Percentiles rank a stretch among this genome's conserved stretches.
Evolutionary conservation across 257 asterid genomes (phyloP).

Genomic region (Coffea eugenioides): DNA sequence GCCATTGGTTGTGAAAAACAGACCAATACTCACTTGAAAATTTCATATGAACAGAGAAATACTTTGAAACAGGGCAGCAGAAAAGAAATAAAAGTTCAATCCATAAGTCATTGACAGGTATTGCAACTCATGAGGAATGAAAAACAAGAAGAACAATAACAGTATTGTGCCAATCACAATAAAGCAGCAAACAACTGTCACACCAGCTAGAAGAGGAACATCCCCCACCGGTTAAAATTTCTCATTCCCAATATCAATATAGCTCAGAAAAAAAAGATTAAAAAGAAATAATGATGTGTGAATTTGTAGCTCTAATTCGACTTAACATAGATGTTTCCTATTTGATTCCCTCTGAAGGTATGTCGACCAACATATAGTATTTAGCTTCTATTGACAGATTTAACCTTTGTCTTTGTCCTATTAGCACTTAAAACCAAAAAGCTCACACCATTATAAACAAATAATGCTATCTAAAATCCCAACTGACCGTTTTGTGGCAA

Average conservation of each 20-base stretch:
- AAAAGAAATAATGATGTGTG: neutral
- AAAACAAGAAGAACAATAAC: neutral
- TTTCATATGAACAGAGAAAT: neutral
- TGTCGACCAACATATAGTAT: neutral
- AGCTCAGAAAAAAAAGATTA: neutral
- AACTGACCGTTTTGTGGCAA: constrained; percentile 92
- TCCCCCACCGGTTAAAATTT: neutral
- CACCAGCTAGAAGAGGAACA: neutral
- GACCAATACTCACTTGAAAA: neutral
- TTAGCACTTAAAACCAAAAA: neutral
- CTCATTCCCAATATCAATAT: neutral
- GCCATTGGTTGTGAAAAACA: neutral
- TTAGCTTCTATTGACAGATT: neutral
- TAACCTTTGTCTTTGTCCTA: too few relatives aligned
- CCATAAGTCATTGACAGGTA: neutral
- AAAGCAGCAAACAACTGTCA: neutral
- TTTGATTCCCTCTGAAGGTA: neutral
- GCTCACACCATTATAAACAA: neutral
- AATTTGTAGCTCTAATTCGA: neutral
- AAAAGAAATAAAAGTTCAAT: neutral
- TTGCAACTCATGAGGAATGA: neutral
- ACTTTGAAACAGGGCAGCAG: neutral
- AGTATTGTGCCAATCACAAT: neutral
- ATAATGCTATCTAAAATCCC: constrained; percentile 27
- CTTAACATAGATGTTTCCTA: neutral